A percentile compares a stretch with the other conserved stretches of the same genome.
phyloP scores from a whole-genome alignment of 495 filamentous ascomycete genomes.

The Penicillium desertorum region DNA sequence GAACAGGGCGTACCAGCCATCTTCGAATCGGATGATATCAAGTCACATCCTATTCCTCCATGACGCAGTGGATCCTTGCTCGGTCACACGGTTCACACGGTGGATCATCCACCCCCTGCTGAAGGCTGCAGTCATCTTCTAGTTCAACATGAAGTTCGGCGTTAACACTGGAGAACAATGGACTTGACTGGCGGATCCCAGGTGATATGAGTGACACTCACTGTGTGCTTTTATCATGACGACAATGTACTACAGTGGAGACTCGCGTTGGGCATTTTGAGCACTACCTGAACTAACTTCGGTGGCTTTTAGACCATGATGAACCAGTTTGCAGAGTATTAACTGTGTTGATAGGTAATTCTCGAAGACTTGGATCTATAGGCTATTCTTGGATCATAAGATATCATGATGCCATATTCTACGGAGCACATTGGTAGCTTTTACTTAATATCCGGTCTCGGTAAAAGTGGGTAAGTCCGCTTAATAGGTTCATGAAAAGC shows the following conservation, averaged over 20 bases:
- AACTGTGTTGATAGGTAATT: not conserved
- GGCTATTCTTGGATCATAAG: not conserved
- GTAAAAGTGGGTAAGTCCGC: not conserved
- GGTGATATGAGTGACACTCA: not conserved
- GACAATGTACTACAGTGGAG: slow-evolving; percentile 1
- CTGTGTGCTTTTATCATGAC: not conserved
- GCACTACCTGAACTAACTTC: not conserved
- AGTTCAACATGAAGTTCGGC: slow-evolving; percentile 6
- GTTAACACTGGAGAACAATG: not conserved
- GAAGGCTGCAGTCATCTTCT: slow-evolving; percentile 10
- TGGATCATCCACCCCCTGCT: slow-evolving; percentile 7
- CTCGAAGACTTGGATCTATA: not conserved
- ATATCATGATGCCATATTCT: not conserved
- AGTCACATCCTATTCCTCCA: slow-evolving; percentile 9
- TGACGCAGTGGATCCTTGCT: slow-evolving; percentile 6
- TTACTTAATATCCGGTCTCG: not conserved
- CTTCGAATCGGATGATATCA: slow-evolving; percentile 17
- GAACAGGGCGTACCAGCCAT: not conserved
- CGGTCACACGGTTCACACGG: slow-evolving; percentile 11
- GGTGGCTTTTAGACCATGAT: slow-evolving; percentile 2
- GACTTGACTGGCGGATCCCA: not conserved
- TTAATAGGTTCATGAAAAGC: not conserved
- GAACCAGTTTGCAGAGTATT: not conserved
- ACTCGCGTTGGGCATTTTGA: not conserved
- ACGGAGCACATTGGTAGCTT: not conserved